Conservation (phyloP, 2,329 filamentous ascomycete species). For the Fonsecaea pedrosoi region DNA sequence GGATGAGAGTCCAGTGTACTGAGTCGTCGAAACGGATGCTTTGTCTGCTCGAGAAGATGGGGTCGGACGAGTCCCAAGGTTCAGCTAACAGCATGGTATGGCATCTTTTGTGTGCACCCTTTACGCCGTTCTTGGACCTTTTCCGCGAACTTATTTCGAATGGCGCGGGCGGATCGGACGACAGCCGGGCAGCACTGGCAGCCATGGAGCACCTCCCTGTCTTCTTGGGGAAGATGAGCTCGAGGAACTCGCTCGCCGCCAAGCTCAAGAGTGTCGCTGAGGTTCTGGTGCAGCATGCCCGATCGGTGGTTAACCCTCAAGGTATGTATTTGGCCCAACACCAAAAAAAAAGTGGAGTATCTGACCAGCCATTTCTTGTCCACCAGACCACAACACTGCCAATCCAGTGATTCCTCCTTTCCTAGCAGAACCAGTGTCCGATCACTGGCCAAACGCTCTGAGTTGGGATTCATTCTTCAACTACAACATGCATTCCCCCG, state of each 20-base stretch:
- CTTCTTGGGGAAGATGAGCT: conserved; percentile 12
- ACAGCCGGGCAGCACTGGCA: neutral
- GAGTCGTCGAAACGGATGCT: conserved; percentile 16
- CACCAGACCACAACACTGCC: neutral
- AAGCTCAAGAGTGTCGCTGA: conserved; percentile 5
- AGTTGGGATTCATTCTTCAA: conserved; percentile 3
- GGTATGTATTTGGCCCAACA: neutral
- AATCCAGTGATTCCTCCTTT: neutral
- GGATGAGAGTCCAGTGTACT: conserved; percentile 2
- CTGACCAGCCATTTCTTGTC: neutral
- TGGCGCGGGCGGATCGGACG: neutral
- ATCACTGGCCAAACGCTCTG: neutral
- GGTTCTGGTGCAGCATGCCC: conserved; percentile 15
- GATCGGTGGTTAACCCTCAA: conserved; percentile 10
- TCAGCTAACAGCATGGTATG: conserved; percentile 7
- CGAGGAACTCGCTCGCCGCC: conserved; percentile 5
- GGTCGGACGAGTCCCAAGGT: conserved; percentile 1
- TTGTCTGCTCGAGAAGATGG: conserved; percentile 1
- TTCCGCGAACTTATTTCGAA: conserved; percentile 9
- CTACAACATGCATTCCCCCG: neutral
- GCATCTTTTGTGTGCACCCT: conserved; percentile 13
- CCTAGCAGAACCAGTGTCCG: neutral
- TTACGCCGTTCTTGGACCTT: conserved; percentile 13
- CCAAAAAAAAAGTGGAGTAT: neutral
- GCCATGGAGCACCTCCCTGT: conserved; percentile 11